Conservation (phyloP, 2,329 filamentous ascomycete genomes). For the Fusarium sulawesiense region DNA sequence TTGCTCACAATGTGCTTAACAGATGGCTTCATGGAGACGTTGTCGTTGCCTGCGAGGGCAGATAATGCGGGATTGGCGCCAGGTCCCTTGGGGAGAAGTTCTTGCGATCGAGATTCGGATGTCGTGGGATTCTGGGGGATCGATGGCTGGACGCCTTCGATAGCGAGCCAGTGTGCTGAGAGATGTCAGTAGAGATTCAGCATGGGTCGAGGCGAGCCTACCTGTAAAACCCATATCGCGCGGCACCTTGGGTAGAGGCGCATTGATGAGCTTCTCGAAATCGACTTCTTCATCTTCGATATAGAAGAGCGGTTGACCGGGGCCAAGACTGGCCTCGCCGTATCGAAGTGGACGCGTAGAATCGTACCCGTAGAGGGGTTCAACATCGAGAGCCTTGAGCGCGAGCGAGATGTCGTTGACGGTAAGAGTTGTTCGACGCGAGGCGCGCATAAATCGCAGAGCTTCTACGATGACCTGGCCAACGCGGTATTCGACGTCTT, state of each 20-base stretch:
- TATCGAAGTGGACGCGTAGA: conserved; percentile 89
- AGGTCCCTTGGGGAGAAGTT: conserved; percentile 89
- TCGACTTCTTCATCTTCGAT: conserved; percentile 98
- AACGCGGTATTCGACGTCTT: conserved; percentile 95
- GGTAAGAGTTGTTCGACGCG: conserved; percentile 84
- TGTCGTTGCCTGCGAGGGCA: conserved; percentile 86
- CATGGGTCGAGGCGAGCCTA: conserved; percentile 53
- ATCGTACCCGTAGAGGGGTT: conserved; percentile 96
- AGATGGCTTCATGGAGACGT: conserved; percentile 83
- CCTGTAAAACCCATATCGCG: conserved; percentile 92
- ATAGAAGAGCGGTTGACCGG: conserved; percentile 94
- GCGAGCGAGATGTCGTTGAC: conserved; percentile 92
- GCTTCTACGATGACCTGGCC: conserved; percentile 94
- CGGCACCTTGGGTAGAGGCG: conserved; percentile 92
- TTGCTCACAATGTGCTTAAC: conserved; percentile 97
- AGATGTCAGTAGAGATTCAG: conserved; percentile 22
- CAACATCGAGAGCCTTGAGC: conserved; percentile 86
- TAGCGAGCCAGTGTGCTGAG: conserved; percentile 93
- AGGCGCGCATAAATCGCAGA: conserved; percentile 94
- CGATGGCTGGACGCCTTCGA: conserved; percentile 95
- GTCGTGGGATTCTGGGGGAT: conserved; percentile 96
- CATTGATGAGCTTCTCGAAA: conserved; percentile 98
- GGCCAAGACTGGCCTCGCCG: conserved; percentile 92
- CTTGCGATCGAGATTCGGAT: conserved; percentile 83
- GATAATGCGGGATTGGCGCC: conserved; percentile 85